phyloP scores from a whole-genome alignment of 345 rosid genomes.

The Kandelia obovata region DNA sequence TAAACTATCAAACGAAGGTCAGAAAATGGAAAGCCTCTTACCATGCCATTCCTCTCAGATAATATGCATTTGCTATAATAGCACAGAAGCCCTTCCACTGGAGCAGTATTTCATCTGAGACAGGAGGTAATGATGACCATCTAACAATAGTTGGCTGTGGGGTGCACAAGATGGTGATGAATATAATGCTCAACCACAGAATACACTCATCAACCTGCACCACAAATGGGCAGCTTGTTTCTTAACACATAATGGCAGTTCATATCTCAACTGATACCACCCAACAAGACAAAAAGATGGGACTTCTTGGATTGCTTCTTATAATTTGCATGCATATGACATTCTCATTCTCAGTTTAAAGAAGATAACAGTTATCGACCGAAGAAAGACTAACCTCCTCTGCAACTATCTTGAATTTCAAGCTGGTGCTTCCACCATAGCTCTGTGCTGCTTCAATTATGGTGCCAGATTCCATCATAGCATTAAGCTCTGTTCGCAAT shows the following conservation, averaged over 20 bases:
- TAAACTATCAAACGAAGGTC: neutral
- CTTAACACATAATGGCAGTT: neutral
- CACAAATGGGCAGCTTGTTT: slow-evolving; percentile 2
- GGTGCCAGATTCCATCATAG: slow-evolving; percentile 61
- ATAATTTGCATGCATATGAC: neutral
- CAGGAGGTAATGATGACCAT: slow-evolving; percentile 76
- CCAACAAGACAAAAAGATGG: neutral
- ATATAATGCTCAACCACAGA: slow-evolving; percentile 82
- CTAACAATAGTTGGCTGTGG: slow-evolving; percentile 87
- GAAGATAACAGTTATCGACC: neutral
- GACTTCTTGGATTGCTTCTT: neutral
- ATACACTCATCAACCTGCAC: slow-evolving; percentile 80
- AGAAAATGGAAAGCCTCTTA: slow-evolving; percentile 29
- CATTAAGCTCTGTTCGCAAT: slow-evolving; percentile 62
- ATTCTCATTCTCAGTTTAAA: neutral
- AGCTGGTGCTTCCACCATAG: slow-evolving; percentile 58
- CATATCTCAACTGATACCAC: neutral
- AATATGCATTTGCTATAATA: slow-evolving; percentile 87
- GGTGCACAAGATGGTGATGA: slow-evolving; percentile 89
- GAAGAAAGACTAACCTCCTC: slow-evolving; percentile 48
- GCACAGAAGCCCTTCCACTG: slow-evolving; percentile 94
- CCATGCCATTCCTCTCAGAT: slow-evolving; percentile 88
- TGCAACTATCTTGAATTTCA: slow-evolving; percentile 55
- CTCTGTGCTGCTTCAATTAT: slow-evolving; percentile 58
- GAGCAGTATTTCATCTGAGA: slow-evolving; percentile 51